phyloP scores from a whole-genome alignment of 768 basidiomycete species.

The Termitomyces sp. region DNA sequence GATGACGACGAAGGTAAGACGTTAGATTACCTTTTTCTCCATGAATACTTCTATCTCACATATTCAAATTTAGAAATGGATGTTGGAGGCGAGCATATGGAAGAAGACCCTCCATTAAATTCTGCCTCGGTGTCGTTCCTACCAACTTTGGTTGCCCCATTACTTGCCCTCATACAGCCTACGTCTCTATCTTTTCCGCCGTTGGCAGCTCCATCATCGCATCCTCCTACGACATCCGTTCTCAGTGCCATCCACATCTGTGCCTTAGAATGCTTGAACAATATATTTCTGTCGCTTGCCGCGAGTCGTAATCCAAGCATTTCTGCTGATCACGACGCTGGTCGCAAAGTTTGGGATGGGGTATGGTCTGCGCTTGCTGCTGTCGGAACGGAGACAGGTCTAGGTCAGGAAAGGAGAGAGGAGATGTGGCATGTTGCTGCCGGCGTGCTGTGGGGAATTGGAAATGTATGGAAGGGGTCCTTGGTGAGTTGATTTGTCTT shows the following conservation, averaged over 20 bases:
- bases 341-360: slow-evolving; percentile 56
- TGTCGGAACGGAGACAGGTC: slow-evolving; percentile 55
- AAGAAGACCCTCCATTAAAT: slow-evolving; percentile 37
- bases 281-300: slow-evolving; percentile 76
- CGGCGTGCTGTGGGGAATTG: slow-evolving; percentile 89
- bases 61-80: slow-evolving; percentile 15
- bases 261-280: slow-evolving; percentile 88
- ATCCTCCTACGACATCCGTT: slow-evolving; percentile 87
- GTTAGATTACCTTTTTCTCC: background rate
- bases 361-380: slow-evolving; percentile 61
- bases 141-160: slow-evolving; percentile 61
- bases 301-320: slow-evolving; percentile 39
- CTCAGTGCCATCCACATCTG: slow-evolving; percentile 81
- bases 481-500: slow-evolving; percentile 41
- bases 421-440: slow-evolving; percentile 79
- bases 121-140: slow-evolving; percentile 41
- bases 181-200: slow-evolving; percentile 84
- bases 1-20: slow-evolving; percentile 22
- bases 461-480: slow-evolving; percentile 65
- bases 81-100: slow-evolving; percentile 29
- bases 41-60: background rate
- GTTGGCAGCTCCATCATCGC: slow-evolving; percentile 58
- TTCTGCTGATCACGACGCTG: slow-evolving; percentile 43
- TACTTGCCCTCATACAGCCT: slow-evolving; percentile 68
- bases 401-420: slow-evolving; percentile 64